These are phyloP conservation scores for Phytomonas francai DNA, from an alignment of 208 protist genomes.

Conservation along the genomic window DNA sequence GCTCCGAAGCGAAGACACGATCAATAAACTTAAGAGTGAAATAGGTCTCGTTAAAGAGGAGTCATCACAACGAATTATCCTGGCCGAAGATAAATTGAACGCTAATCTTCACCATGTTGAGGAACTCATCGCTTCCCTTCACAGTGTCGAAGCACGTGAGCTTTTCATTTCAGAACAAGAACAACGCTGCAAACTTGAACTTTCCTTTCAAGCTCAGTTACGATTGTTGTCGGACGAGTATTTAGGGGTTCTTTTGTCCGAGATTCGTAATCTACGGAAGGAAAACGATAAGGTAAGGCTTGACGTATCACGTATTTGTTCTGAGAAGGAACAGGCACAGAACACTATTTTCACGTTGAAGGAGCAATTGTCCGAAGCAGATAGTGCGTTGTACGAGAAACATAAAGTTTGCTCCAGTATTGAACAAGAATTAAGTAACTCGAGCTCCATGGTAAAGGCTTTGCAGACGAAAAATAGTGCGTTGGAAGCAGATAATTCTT, in stretches of 20 bases:
- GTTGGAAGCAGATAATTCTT: slow-evolving; percentile 44
- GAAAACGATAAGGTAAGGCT: background rate
- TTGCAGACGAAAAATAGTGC: slow-evolving; percentile 2
- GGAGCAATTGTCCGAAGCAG: background rate
- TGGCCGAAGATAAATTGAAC: slow-evolving; percentile 20
- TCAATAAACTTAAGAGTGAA: slow-evolving; percentile 12
- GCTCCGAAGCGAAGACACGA: slow-evolving; percentile 3
- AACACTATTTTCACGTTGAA: background rate
- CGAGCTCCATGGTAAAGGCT: slow-evolving; percentile 9
- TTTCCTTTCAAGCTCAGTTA: background rate
- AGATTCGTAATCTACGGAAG: background rate
- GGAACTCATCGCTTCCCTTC: slow-evolving; percentile 24
- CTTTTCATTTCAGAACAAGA: background rate
- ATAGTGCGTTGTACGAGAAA: slow-evolving; percentile 10
- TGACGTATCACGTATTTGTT: background rate
- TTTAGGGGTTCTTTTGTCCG: background rate
- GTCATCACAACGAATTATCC: slow-evolving; percentile 10
- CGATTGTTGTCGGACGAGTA: background rate
- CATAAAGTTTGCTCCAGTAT: slow-evolving; percentile 12
- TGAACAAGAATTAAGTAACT: slow-evolving; percentile 16
- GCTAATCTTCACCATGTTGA: slow-evolving; percentile 17
- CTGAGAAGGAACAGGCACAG: background rate
- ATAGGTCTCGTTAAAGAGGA: slow-evolving; percentile 11
- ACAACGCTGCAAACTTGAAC: background rate
- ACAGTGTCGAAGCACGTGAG: background rate